Conservation (phyloP, 768 basidiomycete genomes). For the Pisolithus microcarpus region DNA sequence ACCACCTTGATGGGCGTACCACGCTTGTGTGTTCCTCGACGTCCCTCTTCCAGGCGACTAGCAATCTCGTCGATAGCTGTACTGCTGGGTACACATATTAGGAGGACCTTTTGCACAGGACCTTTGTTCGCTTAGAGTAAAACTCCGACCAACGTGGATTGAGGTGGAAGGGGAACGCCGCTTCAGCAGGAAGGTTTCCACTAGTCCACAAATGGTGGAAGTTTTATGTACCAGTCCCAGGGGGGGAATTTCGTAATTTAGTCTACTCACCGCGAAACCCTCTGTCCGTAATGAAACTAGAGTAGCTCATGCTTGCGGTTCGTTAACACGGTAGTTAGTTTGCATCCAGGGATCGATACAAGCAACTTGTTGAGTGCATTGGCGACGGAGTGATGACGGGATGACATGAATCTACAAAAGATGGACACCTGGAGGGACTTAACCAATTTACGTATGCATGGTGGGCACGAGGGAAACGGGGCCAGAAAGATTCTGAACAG, state of each 20-base stretch:
- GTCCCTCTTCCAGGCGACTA: constrained; percentile 76
- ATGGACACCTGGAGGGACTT: no score
- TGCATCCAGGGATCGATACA: no score
- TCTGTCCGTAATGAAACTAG: constrained; percentile 58
- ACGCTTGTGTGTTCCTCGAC: constrained; percentile 48
- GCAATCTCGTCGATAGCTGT: constrained; percentile 98
- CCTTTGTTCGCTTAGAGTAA: constrained; percentile 33
- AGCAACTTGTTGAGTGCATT: no score
- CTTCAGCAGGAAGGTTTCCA: constrained; percentile 68
- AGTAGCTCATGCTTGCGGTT: constrained; percentile 91
- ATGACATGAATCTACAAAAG: no score
- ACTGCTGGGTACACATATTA: constrained; percentile 91
- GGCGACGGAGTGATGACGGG: constrained; percentile 80
- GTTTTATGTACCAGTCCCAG: constrained; percentile 99
- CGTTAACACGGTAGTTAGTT: constrained; percentile 70
- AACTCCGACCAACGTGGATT: constrained; percentile 41
- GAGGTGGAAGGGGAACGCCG: constrained; percentile 43
- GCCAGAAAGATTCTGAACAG: no score
- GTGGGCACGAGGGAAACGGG: no score
- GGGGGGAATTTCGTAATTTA: neutral
- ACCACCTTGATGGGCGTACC: constrained; percentile 70
- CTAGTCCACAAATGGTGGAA: constrained; percentile 93
- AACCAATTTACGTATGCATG: no score
- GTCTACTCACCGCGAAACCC: constrained; percentile 70
- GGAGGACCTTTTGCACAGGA: constrained; percentile 64